A percentile compares a stretch with the other conserved stretches of the same genome.
phyloP scores from a whole-genome alignment of 1,284 basidiomycete genomes.

The Meira nashicola region DNA sequence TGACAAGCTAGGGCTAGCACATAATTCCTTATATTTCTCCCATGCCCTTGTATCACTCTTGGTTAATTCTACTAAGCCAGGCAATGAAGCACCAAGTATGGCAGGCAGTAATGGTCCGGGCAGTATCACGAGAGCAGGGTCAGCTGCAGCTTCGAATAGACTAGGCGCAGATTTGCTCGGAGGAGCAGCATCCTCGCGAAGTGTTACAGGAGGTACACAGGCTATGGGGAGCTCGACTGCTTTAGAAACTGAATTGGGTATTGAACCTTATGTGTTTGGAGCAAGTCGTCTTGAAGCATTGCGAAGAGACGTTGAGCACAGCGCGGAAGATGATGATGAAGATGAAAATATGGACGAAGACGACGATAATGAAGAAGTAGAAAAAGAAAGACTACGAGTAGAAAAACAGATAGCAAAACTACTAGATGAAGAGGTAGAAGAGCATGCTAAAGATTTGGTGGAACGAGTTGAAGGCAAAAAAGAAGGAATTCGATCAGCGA shows the following conservation, averaged over 20 bases:
- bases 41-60: constrained; percentile 7
- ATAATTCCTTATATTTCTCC: constrained; percentile 3
- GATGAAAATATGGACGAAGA: constrained; percentile 14
- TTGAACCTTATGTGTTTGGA: constrained; percentile 8
- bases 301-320: neutral
- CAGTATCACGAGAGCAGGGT: constrained; percentile 11
- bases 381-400: neutral
- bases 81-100: neutral
- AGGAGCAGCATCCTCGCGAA: neutral
- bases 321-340: neutral
- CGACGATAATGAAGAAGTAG: constrained; percentile 4
- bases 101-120: constrained; percentile 17
- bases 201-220: neutral
- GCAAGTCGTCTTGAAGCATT: constrained; percentile 3
- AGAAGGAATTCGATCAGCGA: constrained; percentile 22
- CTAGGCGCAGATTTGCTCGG: neutral
- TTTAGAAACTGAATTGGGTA: constrained; percentile 8
- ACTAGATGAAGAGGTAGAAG: constrained; percentile 15
- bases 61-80: constrained; percentile 6
- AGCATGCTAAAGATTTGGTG: constrained; percentile 17
- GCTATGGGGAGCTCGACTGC: constrained; percentile 1
- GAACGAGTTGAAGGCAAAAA: constrained; percentile 17
- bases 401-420: constrained; percentile 15
- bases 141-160: neutral
- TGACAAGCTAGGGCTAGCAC: constrained; percentile 26